Percentiles rank a stretch among this genome's conserved stretches.
phyloP scores from a whole-genome alignment of 2,329 filamentous ascomycete genomes.

The Colletotrichum sp. region DNA sequence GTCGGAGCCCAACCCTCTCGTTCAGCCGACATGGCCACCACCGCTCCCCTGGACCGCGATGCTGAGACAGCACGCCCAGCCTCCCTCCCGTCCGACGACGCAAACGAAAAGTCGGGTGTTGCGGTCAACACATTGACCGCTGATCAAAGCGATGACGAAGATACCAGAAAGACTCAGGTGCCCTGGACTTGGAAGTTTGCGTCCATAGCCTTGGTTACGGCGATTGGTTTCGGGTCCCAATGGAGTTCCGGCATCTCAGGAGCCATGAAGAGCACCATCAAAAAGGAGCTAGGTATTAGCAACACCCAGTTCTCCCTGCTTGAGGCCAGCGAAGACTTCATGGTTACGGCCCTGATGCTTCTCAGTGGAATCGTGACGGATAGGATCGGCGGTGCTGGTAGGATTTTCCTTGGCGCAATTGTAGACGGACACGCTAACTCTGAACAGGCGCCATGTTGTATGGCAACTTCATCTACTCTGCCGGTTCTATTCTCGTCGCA shows the following conservation, averaged over 20 bases:
- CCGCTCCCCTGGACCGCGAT: background rate
- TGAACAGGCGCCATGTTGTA: slow-evolving; percentile 8
- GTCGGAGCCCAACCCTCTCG: background rate
- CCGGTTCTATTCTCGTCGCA: slow-evolving; percentile 64
- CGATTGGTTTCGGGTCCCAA: slow-evolving; percentile 63
- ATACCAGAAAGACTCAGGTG: background rate
- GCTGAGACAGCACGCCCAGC: background rate
- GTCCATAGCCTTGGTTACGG: slow-evolving; percentile 54
- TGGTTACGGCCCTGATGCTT: slow-evolving; percentile 61
- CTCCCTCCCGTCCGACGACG: background rate
- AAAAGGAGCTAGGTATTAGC: slow-evolving; percentile 64
- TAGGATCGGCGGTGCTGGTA: slow-evolving; percentile 60
- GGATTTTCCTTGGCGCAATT: background rate
- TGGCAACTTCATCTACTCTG: slow-evolving; percentile 57
- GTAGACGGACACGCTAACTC: fast-evolving
- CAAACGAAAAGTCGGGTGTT: background rate
- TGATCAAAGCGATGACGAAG: background rate
- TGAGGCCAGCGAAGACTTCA: slow-evolving; percentile 67
- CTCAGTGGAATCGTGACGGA: slow-evolving; percentile 61
- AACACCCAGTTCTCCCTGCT: slow-evolving; percentile 65
- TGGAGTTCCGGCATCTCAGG: slow-evolving; percentile 65
- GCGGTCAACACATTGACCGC: background rate
- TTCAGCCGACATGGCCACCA: background rate
- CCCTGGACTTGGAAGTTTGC: slow-evolving; percentile 23
- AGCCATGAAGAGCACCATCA: slow-evolving; percentile 65